These are phyloP conservation scores for Pyrenophora seminiperda DNA, from an alignment of 2,329 filamentous ascomycete species.

Conservation along the genomic window DNA sequence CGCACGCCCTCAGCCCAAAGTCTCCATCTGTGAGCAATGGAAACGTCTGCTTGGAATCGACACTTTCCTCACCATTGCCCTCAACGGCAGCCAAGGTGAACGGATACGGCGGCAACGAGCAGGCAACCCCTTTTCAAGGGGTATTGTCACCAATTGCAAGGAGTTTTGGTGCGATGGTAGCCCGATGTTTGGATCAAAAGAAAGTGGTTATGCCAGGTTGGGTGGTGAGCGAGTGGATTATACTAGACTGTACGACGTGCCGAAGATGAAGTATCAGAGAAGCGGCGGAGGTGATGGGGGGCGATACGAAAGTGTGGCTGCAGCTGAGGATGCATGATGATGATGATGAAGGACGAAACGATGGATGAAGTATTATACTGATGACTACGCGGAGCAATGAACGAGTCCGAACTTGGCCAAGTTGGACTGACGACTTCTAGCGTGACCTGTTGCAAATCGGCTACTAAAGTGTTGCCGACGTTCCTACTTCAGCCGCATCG, in stretches of 20 bases:
- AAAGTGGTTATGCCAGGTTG: slow-evolving; percentile 75
- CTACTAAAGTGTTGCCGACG: slow-evolving; percentile 13
- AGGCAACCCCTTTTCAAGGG: slow-evolving; percentile 83
- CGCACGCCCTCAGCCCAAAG: slow-evolving; percentile 57
- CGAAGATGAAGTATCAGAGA: slow-evolving; percentile 66
- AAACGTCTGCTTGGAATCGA: slow-evolving; percentile 86
- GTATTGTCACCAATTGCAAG: slow-evolving; percentile 84
- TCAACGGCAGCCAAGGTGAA: slow-evolving; percentile 67
- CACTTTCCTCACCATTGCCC: slow-evolving; percentile 88
- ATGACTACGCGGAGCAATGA: slow-evolving; percentile 6
- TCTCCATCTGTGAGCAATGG: slow-evolving; percentile 77
- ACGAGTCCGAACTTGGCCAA: not conserved
- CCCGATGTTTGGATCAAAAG: slow-evolving; percentile 75
- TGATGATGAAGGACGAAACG: not conserved
- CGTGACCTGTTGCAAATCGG: not conserved
- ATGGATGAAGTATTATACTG: slow-evolving; percentile 4
- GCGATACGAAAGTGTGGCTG: slow-evolving; percentile 64
- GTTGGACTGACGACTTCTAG: no score
- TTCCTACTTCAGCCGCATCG: slow-evolving; percentile 3
- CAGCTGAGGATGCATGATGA: slow-evolving; percentile 34
- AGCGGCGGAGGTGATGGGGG: slow-evolving; percentile 42
- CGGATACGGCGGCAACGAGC: slow-evolving; percentile 49
- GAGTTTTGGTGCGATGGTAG: slow-evolving; percentile 96
- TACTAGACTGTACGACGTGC: slow-evolving; percentile 85
- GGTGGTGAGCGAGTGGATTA: slow-evolving; percentile 85